A percentile compares a stretch with the other conserved stretches of the same genome.
Conservation (phyloP, 2,329 filamentous ascomycete species). For the Metarhizium brunneum region DNA sequence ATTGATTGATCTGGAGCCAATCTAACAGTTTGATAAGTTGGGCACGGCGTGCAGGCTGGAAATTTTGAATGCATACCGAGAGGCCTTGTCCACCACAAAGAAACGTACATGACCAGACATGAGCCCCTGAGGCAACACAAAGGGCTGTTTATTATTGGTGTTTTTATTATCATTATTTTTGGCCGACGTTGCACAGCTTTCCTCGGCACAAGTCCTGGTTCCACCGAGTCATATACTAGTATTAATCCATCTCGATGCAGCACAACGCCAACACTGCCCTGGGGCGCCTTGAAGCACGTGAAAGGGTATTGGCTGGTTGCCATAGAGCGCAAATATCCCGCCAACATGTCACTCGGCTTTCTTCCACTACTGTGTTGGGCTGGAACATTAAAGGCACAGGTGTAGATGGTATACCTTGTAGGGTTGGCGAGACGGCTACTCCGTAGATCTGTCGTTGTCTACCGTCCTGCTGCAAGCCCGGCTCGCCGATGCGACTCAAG, state of each 20-base stretch:
- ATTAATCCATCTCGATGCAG: not conserved
- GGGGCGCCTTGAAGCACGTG: too few relatives aligned
- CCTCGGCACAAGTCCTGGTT: not conserved
- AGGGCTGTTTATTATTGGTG: not conserved
- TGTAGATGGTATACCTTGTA: too few relatives aligned
- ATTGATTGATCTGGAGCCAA: too few relatives aligned
- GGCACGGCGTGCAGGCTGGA: too few relatives aligned
- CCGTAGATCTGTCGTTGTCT: not conserved
- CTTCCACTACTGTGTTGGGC: too few relatives aligned
- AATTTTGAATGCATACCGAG: too few relatives aligned
- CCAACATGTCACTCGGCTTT: too few relatives aligned
- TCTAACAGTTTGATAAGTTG: too few relatives aligned
- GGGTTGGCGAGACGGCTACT: too few relatives aligned
- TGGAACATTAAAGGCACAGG: too few relatives aligned
- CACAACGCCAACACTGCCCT: not conserved
- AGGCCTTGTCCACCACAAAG: not conserved
- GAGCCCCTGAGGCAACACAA: not conserved
- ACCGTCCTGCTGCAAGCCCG: not conserved
- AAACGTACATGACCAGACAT: not conserved
- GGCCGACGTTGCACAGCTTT: not conserved
- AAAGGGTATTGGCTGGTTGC: too few relatives aligned
- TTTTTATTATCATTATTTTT: not conserved
- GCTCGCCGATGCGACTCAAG: not conserved
- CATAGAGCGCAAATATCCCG: too few relatives aligned
- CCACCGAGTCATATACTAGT: not conserved